Evolutionary conservation across 1,284 basidiomycete species (phyloP).

Genomic region (Tetrapyrgos nigripes): DNA sequence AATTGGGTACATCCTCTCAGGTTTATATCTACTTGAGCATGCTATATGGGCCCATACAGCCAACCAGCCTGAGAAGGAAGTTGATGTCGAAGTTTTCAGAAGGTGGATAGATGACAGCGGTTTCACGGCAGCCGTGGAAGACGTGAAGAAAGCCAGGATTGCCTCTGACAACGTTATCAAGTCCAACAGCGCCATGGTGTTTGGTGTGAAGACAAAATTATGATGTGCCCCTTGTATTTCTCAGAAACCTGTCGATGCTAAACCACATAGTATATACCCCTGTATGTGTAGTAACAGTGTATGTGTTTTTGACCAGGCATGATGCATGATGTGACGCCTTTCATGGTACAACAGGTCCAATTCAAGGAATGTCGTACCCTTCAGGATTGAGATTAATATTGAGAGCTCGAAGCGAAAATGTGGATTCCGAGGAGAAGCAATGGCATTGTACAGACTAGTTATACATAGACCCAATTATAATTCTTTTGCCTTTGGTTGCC

Average conservation of each 20-base stretch:
- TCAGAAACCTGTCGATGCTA: too few relatives aligned
- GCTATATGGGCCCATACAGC: constrained; percentile 58
- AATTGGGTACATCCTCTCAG: constrained; percentile 57
- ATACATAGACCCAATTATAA: neutral
- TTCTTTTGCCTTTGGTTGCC: neutral
- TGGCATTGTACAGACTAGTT: neutral
- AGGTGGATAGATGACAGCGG: constrained; percentile 67
- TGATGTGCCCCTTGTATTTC: too few relatives aligned
- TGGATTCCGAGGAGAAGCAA: neutral
- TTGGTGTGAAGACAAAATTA: constrained; percentile 10
- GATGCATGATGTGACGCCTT: too few relatives aligned
- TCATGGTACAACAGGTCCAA: too few relatives aligned
- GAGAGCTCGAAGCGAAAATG: too few relatives aligned
- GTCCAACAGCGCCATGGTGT: constrained; percentile 11
- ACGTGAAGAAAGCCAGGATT: constrained; percentile 38
- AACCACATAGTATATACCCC: too few relatives aligned
- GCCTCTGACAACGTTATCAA: neutral
- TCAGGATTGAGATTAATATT: too few relatives aligned
- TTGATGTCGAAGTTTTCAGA: constrained; percentile 59
- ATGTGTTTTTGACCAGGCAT: too few relatives aligned
- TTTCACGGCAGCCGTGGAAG: constrained; percentile 43
- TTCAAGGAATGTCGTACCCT: too few relatives aligned
- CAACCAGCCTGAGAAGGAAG: constrained; percentile 35
- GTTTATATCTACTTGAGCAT: constrained; percentile 68
- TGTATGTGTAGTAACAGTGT: too few relatives aligned